Conservation (phyloP, 202 grass and related monocot genomes). For the Saccharum hybrid region DNA sequence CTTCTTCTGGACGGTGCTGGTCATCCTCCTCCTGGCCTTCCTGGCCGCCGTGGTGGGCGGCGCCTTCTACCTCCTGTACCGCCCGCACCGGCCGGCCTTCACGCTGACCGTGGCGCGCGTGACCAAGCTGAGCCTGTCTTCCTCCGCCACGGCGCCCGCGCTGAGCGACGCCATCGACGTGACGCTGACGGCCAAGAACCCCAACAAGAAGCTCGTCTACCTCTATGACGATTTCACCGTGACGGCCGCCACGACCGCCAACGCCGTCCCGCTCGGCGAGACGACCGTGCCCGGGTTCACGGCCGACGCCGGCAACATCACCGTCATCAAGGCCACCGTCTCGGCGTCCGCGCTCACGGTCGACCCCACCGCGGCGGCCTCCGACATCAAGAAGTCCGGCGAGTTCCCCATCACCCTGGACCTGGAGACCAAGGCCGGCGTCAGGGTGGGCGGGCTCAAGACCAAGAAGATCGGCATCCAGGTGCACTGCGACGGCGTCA, state of each 20-base stretch:
- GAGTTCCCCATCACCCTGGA: slow-evolving; percentile 66
- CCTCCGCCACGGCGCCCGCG: slow-evolving; percentile 52
- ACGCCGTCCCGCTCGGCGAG: slow-evolving; percentile 72
- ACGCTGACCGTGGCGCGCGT: slow-evolving; percentile 63
- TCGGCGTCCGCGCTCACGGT: slow-evolving; percentile 56
- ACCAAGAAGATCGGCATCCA: slow-evolving; percentile 86
- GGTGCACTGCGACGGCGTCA: slow-evolving; percentile 81
- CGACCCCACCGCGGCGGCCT: slow-evolving; percentile 59
- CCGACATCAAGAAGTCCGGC: slow-evolving; percentile 79
- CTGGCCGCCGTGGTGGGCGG: slow-evolving; percentile 70
- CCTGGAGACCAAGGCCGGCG: slow-evolving; percentile 86
- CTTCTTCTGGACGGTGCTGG: slow-evolving; percentile 67
- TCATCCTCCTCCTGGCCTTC: slow-evolving; percentile 71
- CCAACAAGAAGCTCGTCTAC: slow-evolving; percentile 95
- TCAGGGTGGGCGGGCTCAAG: slow-evolving; percentile 65
- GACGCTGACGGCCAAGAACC: slow-evolving; percentile 75
- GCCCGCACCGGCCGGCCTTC: slow-evolving; percentile 84
- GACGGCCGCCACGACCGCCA: slow-evolving; percentile 52
- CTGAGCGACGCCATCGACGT: slow-evolving; percentile 70
- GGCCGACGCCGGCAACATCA: slow-evolving; percentile 62
- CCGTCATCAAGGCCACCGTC: slow-evolving; percentile 67
- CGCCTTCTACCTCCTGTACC: slow-evolving; percentile 84
- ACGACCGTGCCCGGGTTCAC: slow-evolving; percentile 64
- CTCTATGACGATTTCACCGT: slow-evolving; percentile 89
- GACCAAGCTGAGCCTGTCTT: slow-evolving; percentile 67